Conservation (phyloP, 345 rosid genomes). For the Lumnitzera racemosa region DNA sequence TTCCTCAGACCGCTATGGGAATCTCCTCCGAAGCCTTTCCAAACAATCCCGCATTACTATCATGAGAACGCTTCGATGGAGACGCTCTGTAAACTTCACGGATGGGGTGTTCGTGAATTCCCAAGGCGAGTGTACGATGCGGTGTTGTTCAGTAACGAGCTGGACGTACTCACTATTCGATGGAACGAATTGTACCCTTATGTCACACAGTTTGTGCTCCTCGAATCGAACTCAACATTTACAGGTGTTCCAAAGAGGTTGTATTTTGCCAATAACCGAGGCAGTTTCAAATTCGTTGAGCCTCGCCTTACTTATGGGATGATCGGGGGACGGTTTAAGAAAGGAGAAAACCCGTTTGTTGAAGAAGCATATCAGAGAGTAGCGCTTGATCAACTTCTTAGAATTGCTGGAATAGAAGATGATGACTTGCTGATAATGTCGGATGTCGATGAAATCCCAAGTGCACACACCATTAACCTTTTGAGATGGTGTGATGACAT, state of each 20-base stretch:
- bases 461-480: slow-evolving; percentile 25
- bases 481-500: slow-evolving; percentile 30
- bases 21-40: slow-evolving; percentile 19
- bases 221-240: slow-evolving; percentile 29
- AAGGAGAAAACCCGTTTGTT: slow-evolving; percentile 27
- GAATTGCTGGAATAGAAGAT: slow-evolving; percentile 24
- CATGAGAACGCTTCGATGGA: slow-evolving; percentile 26
- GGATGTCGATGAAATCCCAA: slow-evolving; percentile 32
- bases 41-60: slow-evolving; percentile 18
- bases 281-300: slow-evolving; percentile 23
- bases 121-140: slow-evolving; percentile 30
- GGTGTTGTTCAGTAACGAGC: slow-evolving; percentile 25
- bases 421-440: slow-evolving; percentile 32
- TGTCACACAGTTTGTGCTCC: slow-evolving; percentile 22
- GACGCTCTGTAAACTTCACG: slow-evolving; percentile 27
- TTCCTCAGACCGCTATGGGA: slow-evolving; percentile 21
- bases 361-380: slow-evolving; percentile 31
- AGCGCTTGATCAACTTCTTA: slow-evolving; percentile 24
- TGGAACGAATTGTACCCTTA: slow-evolving; percentile 30
- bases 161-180: slow-evolving; percentile 22
- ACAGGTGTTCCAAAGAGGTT: slow-evolving; percentile 20
- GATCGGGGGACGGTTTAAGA: slow-evolving; percentile 21
- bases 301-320: slow-evolving; percentile 21
- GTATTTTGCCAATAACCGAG: slow-evolving; percentile 14
- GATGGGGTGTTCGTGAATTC: slow-evolving; percentile 23